A percentile compares a stretch with the other conserved stretches of the same genome.
Evolutionary conservation across 345 rosid genomes (phyloP).

Genomic region (Arabidopsis thaliana): TAIR10.1 NC_003075.7:13620001-13620500

Average conservation of each 20-base stretch:
- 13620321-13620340: too few relatives aligned
- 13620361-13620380: too few relatives aligned
- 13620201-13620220: background rate
- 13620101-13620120: conserved; percentile 19
- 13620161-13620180: background rate
- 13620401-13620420: too few relatives aligned
- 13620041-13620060: conserved; percentile 30
- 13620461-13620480: too few relatives aligned
- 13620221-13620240: background rate
- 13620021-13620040: conserved; percentile 35
- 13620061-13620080: conserved; percentile 1
- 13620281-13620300: conserved; percentile 9
- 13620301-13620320: too few relatives aligned
- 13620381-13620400: too few relatives aligned
- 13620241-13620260: background rate
- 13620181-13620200: conserved; percentile 2
- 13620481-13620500: too few relatives aligned
- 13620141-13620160: conserved; percentile 2
- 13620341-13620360: too few relatives aligned
- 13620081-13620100: background rate
- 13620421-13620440: too few relatives aligned
- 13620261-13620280: background rate
- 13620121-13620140: background rate
- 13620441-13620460: too few relatives aligned
- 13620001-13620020: conserved; percentile 3